phyloP scores from a whole-genome alignment of 192 early-diverging fungal genomes.

The Podila minutissima region DNA sequence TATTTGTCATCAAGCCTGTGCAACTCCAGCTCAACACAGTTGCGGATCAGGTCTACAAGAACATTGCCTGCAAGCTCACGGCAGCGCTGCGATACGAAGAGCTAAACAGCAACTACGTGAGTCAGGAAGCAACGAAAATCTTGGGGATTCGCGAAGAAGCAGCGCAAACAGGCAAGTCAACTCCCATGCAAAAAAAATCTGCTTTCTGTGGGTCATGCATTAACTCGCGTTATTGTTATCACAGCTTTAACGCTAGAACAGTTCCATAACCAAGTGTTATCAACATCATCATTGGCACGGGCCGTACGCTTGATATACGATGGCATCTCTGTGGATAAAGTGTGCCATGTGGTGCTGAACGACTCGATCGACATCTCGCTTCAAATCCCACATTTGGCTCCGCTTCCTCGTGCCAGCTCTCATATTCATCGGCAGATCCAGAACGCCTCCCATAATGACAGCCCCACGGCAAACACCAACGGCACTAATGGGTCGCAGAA shows the following conservation, averaged over 20 bases:
- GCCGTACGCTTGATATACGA: conserved; percentile 70
- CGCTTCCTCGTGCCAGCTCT: conserved; percentile 18
- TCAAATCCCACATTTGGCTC: conserved; percentile 63
- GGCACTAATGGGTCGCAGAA: not conserved
- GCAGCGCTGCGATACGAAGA: conserved; percentile 84
- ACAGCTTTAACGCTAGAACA: conserved; percentile 23
- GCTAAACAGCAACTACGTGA: conserved; percentile 76
- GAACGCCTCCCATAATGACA: conserved; percentile 8
- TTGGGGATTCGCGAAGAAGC: conserved; percentile 74
- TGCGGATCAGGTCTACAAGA: conserved; percentile 74
- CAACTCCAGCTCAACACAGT: conserved; percentile 64
- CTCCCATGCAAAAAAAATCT: not conserved
- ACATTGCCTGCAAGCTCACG: conserved; percentile 75
- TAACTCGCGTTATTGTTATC: not conserved
- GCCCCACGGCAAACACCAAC: conserved; percentile 10
- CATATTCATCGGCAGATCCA: conserved; percentile 28
- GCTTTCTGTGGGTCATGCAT: not conserved
- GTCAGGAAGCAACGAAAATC: conserved; percentile 78
- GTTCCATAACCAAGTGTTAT: conserved; percentile 64
- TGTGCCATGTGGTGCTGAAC: conserved; percentile 77
- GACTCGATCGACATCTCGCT: conserved; percentile 82
- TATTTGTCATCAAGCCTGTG: conserved; percentile 72
- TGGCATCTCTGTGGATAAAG: conserved; percentile 54
- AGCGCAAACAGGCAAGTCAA: conserved; percentile 48
- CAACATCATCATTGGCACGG: conserved; percentile 68